Percentiles rank a stretch among this genome's conserved stretches.
These are phyloP conservation scores for Plasmopara muralis DNA, from an alignment of 352 stramenopile species.

Conservation along the genomic window DNA sequence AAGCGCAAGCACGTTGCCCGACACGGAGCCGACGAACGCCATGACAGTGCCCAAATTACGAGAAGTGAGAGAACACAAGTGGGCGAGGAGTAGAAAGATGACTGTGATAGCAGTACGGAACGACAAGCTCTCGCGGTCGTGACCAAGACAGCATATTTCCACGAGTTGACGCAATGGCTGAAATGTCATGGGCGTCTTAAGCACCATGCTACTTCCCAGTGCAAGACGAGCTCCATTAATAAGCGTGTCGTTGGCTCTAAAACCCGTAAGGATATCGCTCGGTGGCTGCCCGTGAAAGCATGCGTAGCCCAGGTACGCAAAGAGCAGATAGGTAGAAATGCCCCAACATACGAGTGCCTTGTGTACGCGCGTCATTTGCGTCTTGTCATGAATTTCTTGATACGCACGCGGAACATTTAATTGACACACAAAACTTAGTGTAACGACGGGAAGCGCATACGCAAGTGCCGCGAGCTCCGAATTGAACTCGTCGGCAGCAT, in stretches of 20 bases:
- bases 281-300: conserved; percentile 77
- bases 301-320: conserved; percentile 64
- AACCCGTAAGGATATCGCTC: conserved; percentile 80
- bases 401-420: conserved; percentile 78
- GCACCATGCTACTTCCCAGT: conserved; percentile 65
- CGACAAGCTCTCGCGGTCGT: conserved; percentile 58
- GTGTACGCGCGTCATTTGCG: conserved; percentile 60
- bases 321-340: conserved; percentile 52
- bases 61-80: conserved; percentile 56
- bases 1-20: conserved; percentile 65
- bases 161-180: conserved; percentile 73
- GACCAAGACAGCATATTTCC: conserved; percentile 63
- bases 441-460: conserved; percentile 75
- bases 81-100: conserved; percentile 58
- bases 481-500: conserved; percentile 43
- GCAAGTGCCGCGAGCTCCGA: conserved; percentile 54
- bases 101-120: conserved; percentile 66
- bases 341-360: conserved; percentile 49
- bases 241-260: conserved; percentile 52
- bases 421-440: conserved; percentile 74
- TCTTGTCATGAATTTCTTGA: conserved; percentile 69
- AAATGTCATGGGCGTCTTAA: conserved; percentile 84
- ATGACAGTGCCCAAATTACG: conserved; percentile 65
- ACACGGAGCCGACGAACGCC: conserved; percentile 66
- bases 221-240: conserved; percentile 76